Conservation (phyloP, 208 protist genomes). For the Acanthamoeba healyi region DNA sequence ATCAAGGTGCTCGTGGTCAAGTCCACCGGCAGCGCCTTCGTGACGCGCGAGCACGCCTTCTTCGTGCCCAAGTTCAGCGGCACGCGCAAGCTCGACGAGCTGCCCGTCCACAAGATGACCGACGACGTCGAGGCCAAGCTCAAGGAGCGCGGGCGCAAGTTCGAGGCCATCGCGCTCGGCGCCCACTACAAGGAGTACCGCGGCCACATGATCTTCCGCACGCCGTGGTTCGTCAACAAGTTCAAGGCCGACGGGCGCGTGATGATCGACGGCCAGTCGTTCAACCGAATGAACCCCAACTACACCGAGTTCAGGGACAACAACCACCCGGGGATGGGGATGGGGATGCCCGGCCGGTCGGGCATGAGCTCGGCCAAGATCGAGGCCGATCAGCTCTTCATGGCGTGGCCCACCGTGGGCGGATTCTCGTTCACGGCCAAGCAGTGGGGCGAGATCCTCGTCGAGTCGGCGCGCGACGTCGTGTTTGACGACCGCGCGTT, state of each 20-base stretch:
- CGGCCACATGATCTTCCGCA: background rate
- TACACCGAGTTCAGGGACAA: background rate
- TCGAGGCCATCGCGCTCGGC: background rate
- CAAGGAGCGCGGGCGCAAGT: background rate
- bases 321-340: background rate
- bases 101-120: background rate
- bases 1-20: background rate
- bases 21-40: background rate
- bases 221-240: background rate
- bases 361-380: background rate
- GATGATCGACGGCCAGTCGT: background rate
- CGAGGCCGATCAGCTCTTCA: background rate
- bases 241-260: slow-evolving; percentile 13
- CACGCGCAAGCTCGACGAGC: background rate
- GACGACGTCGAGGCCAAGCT: background rate
- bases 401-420: background rate
- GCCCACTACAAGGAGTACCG: background rate
- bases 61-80: background rate
- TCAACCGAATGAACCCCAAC: slow-evolving; percentile 44
- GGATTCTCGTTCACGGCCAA: slow-evolving; percentile 5
- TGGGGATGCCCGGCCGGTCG: background rate
- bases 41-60: background rate
- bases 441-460: slow-evolving; percentile 9
- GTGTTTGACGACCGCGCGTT: background rate
- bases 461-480: background rate